Percentiles rank a stretch among this genome's conserved stretches.
Evolutionary conservation across 2,329 filamentous ascomycete species (phyloP).

Genomic region (Ophiostoma perfectum): DNA sequence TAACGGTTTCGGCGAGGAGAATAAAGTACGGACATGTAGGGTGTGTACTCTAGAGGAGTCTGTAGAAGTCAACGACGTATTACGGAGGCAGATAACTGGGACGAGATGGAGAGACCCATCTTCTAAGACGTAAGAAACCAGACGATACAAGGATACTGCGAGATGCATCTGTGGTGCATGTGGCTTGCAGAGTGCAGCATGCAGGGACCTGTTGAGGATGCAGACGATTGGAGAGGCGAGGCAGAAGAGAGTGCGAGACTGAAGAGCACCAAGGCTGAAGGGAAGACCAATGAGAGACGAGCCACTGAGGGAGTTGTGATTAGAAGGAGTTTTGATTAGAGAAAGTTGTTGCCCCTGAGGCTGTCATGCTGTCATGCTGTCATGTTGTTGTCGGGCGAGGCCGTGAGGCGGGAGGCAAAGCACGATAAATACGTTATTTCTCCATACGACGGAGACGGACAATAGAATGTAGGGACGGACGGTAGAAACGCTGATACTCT

Average conservation of each 20-base stretch:
- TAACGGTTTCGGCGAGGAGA: slow-evolving; percentile 11
- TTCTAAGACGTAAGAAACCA: background rate
- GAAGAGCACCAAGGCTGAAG: background rate
- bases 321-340: background rate
- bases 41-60: background rate
- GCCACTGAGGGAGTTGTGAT: background rate
- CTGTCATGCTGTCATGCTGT: slow-evolving; percentile 3
- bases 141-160: background rate
- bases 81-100: background rate
- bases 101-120: background rate
- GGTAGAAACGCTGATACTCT: too few species aligned
- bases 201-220: background rate
- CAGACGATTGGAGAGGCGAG: background rate
- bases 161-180: background rate
- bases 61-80: background rate
- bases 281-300: background rate
- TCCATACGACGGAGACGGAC: background rate
- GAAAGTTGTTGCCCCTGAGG: background rate
- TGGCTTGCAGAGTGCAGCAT: slow-evolving; percentile 7
- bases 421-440: background rate
- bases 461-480: background rate
- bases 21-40: background rate
- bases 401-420: slow-evolving; percentile 6
- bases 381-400: slow-evolving; percentile 4
- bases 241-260: background rate